Percentiles rank a stretch among this genome's conserved stretches.
These are phyloP conservation scores for Mitragyna speciosa DNA, from an alignment of 257 asterid genomes.

Conservation along the genomic window DNA sequence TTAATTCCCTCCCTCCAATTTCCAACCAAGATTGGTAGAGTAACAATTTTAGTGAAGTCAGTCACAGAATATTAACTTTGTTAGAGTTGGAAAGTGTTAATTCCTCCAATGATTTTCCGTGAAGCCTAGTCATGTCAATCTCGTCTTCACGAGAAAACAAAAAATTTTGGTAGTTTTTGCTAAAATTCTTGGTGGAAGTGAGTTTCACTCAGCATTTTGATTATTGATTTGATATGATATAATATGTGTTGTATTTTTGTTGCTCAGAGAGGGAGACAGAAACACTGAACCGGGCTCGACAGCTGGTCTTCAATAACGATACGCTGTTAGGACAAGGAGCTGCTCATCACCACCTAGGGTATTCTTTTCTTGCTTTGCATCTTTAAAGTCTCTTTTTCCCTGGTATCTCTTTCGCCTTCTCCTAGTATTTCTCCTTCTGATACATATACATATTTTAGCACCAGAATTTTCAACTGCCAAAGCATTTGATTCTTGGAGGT, in stretches of 20 bases:
- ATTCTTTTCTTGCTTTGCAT: not conserved
- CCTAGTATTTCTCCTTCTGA: too few relatives aligned
- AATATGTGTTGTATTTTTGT: conserved; percentile 15
- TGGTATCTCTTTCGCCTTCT: not conserved
- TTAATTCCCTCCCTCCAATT: not conserved
- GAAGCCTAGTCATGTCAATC: conserved; percentile 38
- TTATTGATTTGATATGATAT: conserved; percentile 30
- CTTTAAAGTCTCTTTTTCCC: not conserved
- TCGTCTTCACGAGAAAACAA: conserved; percentile 29
- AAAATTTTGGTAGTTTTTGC: not conserved
- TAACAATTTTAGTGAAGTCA: conserved; percentile 12
- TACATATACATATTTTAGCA: not conserved
- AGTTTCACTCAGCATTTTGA: conserved; percentile 16
- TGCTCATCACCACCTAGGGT: conserved; percentile 53
- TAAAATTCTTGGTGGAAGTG: conserved; percentile 22
- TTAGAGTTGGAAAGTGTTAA: conserved; percentile 7
- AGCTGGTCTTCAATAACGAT: conserved; percentile 78
- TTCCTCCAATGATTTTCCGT: conserved; percentile 22
- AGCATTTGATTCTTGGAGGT: not conserved
- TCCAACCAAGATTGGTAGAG: not conserved
- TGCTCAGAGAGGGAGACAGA: conserved; percentile 89
- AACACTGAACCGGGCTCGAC: conserved; percentile 90
- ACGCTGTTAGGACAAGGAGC: conserved; percentile 46
- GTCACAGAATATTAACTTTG: not conserved
- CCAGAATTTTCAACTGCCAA: not conserved